Base-by-base conservation (phyloP, 169 alveolate species). In the Plasmodium reichenowi region DNA sequence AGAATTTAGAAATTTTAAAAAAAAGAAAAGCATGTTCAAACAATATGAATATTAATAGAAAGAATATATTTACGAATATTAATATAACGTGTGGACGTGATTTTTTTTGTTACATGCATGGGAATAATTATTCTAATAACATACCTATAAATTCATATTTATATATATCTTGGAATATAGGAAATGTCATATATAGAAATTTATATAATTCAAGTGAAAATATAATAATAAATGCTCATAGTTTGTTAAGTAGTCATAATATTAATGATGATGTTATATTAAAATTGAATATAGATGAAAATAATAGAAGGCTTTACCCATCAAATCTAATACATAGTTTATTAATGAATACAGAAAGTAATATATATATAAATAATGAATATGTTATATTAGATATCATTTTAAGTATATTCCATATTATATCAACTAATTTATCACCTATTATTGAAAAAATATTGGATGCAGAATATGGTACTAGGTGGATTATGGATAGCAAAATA, bases 91-190 rank as follows among this genome's bases (percentile, higher is more conserved):
- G 88, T 20, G 86, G 64, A 12, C 32, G 92, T 12, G 88, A 86
- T 64, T 86, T 86, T 63, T 86, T 86, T 67, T 86, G 92, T 73
- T 86, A 67, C 43, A 86, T 86, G 67, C 92, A 86, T 43, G 92
- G 92, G 15, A 86, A 86, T 48, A 86, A 72, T 72, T 86, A 86
- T 54, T 86, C 92, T 15, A 86, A 86, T 47, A 86, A 88, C 47
- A 72, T 94, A 13, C 71, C 93, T 17, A 88, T 78, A 26, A 88
- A 92, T 75, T 72, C 85, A 12, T 78, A 80, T 26, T 72, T 94
- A 24, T 93, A 91, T 76, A 89, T 94, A 48, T 94, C 92, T 47
- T 94, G 96, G 96, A 91, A 89, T 15, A 94, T 94, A 29, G 96
- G 96, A 60, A 91, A 93, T 88, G 93, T 91, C 50, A 93, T 89